These are phyloP conservation scores for Stemphylium lycopersici DNA, from an alignment of 2,329 filamentous ascomycete species.

Conservation along the genomic window DNA sequence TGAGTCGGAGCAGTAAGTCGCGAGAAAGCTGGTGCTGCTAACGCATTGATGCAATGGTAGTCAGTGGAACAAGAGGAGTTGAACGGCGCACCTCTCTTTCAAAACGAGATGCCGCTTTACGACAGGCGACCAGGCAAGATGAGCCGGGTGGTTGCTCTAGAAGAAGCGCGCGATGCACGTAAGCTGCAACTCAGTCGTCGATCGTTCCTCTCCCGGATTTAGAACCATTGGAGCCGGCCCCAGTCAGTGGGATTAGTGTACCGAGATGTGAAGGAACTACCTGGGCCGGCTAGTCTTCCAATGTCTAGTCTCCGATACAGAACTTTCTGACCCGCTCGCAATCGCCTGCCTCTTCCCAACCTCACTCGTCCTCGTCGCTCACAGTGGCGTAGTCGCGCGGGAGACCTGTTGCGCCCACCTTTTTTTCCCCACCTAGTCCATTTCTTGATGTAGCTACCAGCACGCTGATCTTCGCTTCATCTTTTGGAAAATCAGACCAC, in stretches of 20 bases:
- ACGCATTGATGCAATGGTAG: neutral
- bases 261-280: slow-evolving; percentile 7
- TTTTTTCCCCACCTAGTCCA: neutral
- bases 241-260: slow-evolving; percentile 10
- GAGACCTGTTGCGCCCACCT: slow-evolving; percentile 7
- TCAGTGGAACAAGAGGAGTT: slow-evolving; percentile 18
- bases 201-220: slow-evolving; percentile 5
- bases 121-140: neutral
- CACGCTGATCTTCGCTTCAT: slow-evolving; percentile 32
- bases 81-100: slow-evolving; percentile 4
- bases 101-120: neutral
- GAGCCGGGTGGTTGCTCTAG: slow-evolving; percentile 1
- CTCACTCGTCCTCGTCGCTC: neutral
- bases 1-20: slow-evolving; percentile 8
- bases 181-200: slow-evolving; percentile 6
- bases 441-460: slow-evolving; percentile 9
- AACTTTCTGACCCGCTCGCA: slow-evolving; percentile 27
- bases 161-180: slow-evolving; percentile 1
- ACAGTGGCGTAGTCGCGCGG: slow-evolving; percentile 15
- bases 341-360: slow-evolving; percentile 25
- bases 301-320: slow-evolving; percentile 21
- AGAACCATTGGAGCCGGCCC: slow-evolving; percentile 4
- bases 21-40: neutral
- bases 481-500: slow-evolving; percentile 28
- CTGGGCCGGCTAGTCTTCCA: slow-evolving; percentile 12